These are phyloP conservation scores for Solanum chaucha DNA, from an alignment of 257 asterid species.

Conservation along the genomic window DNA sequence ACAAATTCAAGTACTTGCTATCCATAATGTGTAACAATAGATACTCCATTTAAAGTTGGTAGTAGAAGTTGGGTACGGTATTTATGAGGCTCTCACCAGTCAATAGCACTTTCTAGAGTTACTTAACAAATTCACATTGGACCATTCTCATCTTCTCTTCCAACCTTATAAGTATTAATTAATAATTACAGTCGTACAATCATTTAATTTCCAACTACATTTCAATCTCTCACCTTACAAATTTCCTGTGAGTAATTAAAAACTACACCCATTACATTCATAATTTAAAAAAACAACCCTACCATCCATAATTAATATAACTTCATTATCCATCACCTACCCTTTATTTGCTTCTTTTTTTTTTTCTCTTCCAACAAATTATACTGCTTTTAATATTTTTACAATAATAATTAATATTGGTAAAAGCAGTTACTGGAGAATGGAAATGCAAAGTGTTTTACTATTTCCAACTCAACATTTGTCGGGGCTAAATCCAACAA, in stretches of 20 bases:
- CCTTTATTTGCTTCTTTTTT: neutral
- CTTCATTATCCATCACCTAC: neutral
- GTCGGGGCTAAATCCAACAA: conserved; percentile 57
- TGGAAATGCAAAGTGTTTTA: neutral
- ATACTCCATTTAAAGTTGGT: neutral
- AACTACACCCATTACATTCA: neutral
- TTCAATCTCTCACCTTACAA: neutral
- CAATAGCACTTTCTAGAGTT: neutral
- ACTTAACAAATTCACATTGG: neutral
- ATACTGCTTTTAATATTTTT: neutral
- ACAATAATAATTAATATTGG: neutral
- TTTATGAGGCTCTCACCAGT: neutral
- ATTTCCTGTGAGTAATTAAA: neutral
- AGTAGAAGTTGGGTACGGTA: neutral
- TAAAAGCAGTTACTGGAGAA: neutral
- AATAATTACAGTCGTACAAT: neutral
- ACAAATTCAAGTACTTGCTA: neutral
- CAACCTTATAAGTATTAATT: neutral
- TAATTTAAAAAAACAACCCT: neutral
- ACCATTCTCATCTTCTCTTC: neutral
- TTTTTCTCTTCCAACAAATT: neutral
- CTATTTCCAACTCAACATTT: conserved; percentile 35
- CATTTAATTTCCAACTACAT: neutral
- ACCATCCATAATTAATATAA: neutral
- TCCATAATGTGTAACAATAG: neutral